Base-by-base conservation (phyloP, 148 eudicot species). In the Beta vulgaris region DNA sequence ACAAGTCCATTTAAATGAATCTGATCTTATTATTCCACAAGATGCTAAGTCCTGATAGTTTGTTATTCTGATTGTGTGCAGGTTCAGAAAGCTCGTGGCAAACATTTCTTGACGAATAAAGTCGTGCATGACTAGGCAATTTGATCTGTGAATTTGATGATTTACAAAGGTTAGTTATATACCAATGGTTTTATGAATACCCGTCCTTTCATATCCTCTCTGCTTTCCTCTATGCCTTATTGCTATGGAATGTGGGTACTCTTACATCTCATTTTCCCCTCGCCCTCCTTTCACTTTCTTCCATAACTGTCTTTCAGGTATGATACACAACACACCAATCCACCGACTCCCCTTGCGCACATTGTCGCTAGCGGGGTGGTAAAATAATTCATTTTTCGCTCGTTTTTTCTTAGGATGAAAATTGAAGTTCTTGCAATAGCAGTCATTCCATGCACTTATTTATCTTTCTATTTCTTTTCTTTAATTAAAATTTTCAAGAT, bases 51-150 rank as follows among this genome's bases (percentile, higher is more conserved):
- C 44, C 40, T 53, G 43, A 71, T 21, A 13, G 58, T 28, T 34
- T 49, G 32, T 72, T 67, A 16, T 32, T 67, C n/a, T 25, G 19
- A 42, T 69, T 71, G 60, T 46, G 29, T 71, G n/a, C 59, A 75
- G 83, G 76, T 71, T 76, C 68, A 43, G 69, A 80, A 71, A 71
- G 68, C 73, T 71, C 69, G 68, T 9, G 60, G 66, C 32, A 80
- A 65, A 71, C 65, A 63, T 66, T 23, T 39, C 19, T 59, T 75
- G 32, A 42, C 64, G 36, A 35, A 55, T 53, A 73, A 71, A 73
- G 72, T 74, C 23, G 44, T 59, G 28, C 31, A 69, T 57, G 73
- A 67, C 53, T 67, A 67, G 53, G 6, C 21, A 39, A 7, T 21
- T 34, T 26, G 14, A 63, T 18, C n/a, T n/a, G 8, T 64, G 28